Conservation (phyloP, 2,329 filamentous ascomycete species). For the Berkeleyomyces basicola region DNA sequence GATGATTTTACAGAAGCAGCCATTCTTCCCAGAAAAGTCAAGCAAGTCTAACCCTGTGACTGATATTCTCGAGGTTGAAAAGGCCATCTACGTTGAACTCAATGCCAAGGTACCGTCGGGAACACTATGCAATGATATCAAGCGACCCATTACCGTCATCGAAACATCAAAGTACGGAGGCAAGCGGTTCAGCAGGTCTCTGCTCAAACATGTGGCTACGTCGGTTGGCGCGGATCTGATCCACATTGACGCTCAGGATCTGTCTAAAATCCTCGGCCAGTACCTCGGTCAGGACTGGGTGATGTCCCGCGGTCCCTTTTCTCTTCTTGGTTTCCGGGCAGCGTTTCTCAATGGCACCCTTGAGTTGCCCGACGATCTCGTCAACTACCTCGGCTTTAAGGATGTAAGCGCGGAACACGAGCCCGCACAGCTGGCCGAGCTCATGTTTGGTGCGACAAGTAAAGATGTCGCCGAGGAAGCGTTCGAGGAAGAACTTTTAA, state of each 20-base stretch:
- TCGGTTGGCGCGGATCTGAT: constrained; percentile 50
- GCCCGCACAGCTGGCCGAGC: constrained; percentile 9
- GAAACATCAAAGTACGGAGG: constrained; percentile 25
- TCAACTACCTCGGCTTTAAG: constrained; percentile 11
- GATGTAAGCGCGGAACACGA: constrained; percentile 21
- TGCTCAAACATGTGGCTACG: constrained; percentile 47
- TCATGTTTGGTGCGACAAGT: constrained; percentile 10
- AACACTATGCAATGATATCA: constrained; percentile 14
- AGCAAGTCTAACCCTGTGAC: constrained; percentile 9
- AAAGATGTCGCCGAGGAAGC: constrained; percentile 15
- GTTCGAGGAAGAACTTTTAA: constrained; percentile 29
- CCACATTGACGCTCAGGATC: constrained; percentile 48
- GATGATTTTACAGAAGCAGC: constrained; percentile 13
- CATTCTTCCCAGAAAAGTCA: constrained; percentile 13
- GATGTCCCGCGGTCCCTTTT: constrained; percentile 30
- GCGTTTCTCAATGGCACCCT: constrained; percentile 38
- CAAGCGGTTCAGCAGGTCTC: constrained; percentile 23
- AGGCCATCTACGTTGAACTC: constrained; percentile 14
- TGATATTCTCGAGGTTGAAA: constrained; percentile 13
- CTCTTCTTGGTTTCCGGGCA: constrained; percentile 39
- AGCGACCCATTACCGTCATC: constrained; percentile 25
- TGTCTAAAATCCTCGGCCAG: constrained; percentile 51
- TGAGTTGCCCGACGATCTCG: constrained; percentile 20
- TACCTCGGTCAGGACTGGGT: constrained; percentile 49
- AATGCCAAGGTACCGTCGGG: constrained; percentile 9